These are phyloP conservation scores for Capsicum rhomboideum DNA, from an alignment of 257 asterid genomes.

Conservation along the genomic window DNA sequence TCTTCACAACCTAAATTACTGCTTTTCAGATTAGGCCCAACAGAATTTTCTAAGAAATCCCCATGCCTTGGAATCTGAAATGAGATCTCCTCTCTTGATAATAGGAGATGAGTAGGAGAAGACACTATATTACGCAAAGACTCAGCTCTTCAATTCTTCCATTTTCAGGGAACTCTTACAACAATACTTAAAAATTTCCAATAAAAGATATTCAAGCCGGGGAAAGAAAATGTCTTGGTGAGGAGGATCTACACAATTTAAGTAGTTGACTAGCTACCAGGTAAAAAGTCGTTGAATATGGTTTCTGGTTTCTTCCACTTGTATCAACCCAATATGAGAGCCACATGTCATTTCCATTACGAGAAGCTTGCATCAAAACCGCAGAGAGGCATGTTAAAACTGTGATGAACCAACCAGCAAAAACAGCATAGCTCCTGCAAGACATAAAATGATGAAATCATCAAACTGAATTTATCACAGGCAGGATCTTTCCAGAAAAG, in stretches of 20 bases:
- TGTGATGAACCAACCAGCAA: constrained; percentile 70
- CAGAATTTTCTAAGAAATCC: not conserved
- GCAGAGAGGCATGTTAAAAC: constrained; percentile 63
- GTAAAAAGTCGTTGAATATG: constrained; percentile 60
- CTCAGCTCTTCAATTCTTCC: not conserved
- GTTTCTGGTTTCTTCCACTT: constrained; percentile 35
- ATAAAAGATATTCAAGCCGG: not conserved
- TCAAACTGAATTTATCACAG: not conserved
- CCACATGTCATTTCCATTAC: constrained; percentile 97
- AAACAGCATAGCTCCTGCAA: constrained; percentile 83
- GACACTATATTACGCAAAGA: not conserved
- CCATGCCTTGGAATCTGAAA: not conserved
- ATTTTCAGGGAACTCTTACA: not conserved
- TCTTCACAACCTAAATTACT: not conserved
- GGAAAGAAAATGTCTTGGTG: not conserved
- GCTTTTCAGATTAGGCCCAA: not conserved
- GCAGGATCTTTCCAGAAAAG: not conserved
- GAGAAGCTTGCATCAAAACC: constrained; percentile 91
- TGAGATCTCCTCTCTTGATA: not conserved
- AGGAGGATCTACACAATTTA: not conserved
- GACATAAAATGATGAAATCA: constrained; percentile 8
- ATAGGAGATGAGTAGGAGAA: not conserved
- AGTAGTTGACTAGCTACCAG: constrained; percentile 42
- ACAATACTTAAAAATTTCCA: not conserved
- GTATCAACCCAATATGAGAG: constrained; percentile 95